Evolutionary conservation across 768 basidiomycete species (phyloP), one percentile per base, ranked within the genome.

Genomic region (Lactarius psammicola): DNA sequence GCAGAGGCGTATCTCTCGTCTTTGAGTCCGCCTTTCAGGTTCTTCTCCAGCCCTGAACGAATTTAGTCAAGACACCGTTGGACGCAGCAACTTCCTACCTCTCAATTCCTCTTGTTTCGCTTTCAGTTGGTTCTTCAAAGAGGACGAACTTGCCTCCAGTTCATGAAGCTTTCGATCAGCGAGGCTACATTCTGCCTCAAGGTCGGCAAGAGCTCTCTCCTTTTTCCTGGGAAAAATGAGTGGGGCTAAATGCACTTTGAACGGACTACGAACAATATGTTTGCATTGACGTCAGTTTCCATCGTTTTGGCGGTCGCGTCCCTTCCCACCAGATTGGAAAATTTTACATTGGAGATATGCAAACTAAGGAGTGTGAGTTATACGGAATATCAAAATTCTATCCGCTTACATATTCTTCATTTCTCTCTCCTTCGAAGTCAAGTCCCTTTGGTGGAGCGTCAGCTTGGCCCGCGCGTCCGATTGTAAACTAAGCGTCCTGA

Each of bases 391-490:
- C 71, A 28, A 68, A 59, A 38, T 17, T 17, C 9, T 20, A n/a
- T 0, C 57, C 33, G 79, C 88, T 64, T 66, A 94, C 92, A 81
- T 86, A 60, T 82, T 86, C 68, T 84, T 79, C 17, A 94, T 80
- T 46, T 94, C 91, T 18, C 78, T 78, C 54, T 79, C 78, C 76
- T 90, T 92, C 62, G 77, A 81, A 73, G 81, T 84, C 53, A 87
- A 74, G 68, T 95, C 92, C 1, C 78, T 79, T 65, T 87, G 80
- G 72, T 92, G 90, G 67, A 96, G 72, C 46, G 89, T 85, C 60
- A 98, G 74, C 70, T 85, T 88, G 2, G 95, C 93, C 53, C 96
- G 80, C 1, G 85, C 80, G 61, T 95, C 90, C 0, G 92, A 88
- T 73, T 98, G 94, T 54, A 85, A 71, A 70, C 86, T 93, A 70